Conservation (phyloP, 2,329 filamentous ascomycete genomes). For the Dryadomyces sulphureus region DNA sequence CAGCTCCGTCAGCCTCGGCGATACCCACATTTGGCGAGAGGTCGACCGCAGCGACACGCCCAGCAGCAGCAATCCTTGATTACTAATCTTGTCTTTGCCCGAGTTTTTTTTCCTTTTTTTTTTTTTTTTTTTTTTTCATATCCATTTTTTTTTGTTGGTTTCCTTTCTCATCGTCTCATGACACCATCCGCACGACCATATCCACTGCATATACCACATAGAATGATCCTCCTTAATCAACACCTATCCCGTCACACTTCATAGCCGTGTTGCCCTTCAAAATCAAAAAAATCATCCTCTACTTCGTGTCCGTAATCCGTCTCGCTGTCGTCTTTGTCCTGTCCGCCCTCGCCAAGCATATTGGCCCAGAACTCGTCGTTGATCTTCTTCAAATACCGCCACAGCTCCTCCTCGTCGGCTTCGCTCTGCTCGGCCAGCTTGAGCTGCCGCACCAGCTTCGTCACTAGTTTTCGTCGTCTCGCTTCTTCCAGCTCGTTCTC, state of each 20-base stretch:
- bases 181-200: background rate
- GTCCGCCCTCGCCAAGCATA: constrained; percentile 38
- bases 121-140: background rate
- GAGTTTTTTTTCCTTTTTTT: background rate
- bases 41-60: background rate
- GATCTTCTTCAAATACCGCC: constrained; percentile 47
- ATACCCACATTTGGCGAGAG: constrained; percentile 35
- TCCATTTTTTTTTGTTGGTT: too few relatives aligned
- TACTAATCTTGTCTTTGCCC: too few relatives aligned
- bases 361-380: constrained; percentile 60
- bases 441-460: constrained; percentile 53
- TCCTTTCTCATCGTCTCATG: too few relatives aligned
- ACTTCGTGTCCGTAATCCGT: background rate
- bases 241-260: background rate
- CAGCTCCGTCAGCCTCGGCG: constrained; percentile 31
- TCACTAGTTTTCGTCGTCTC: constrained; percentile 58
- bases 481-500: constrained; percentile 4
- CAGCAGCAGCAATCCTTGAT: too few relatives aligned
- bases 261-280: background rate
- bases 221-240: background rate
- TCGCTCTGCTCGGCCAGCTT: constrained; percentile 30
- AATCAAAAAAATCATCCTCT: background rate
- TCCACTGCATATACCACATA: constrained; percentile 3
- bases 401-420: constrained; percentile 49
- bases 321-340: background rate